Evolutionary conservation across 768 basidiomycete species (phyloP).

Genomic region (Rubroboletus satanas): DNA sequence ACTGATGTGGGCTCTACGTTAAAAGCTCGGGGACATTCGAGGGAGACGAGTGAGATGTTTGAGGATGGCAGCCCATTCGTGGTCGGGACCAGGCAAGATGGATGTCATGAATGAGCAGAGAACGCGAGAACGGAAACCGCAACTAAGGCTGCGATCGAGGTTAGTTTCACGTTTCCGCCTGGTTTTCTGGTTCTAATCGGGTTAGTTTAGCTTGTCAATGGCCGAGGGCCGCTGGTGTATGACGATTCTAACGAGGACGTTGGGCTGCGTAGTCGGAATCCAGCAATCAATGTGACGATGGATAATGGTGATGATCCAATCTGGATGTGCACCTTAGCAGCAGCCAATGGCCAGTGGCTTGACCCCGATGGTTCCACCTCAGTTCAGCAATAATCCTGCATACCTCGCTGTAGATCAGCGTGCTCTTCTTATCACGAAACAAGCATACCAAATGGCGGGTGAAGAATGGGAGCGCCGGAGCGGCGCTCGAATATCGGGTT

Average conservation of each 20-base stretch:
- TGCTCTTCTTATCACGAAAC: background rate
- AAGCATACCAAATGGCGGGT: background rate
- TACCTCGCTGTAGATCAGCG: background rate
- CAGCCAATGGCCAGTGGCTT: background rate
- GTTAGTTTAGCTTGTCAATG: slow-evolving; percentile 66
- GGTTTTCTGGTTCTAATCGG: background rate
- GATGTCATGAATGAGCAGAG: slow-evolving; percentile 43
- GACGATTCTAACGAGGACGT: slow-evolving; percentile 36
- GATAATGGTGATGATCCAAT: no score
- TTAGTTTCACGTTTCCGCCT: slow-evolving; percentile 29
- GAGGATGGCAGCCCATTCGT: slow-evolving; percentile 43
- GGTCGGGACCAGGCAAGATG: slow-evolving; percentile 29
- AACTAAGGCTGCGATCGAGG: slow-evolving; percentile 82
- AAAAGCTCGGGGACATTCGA: slow-evolving; percentile 35
- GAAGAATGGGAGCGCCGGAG: no score
- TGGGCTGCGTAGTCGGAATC: no score
- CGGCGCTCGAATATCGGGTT: no score
- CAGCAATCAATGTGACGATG: no score
- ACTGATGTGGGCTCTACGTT: slow-evolving; percentile 17
- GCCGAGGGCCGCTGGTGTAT: slow-evolving; percentile 57
- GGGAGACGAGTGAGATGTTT: slow-evolving; percentile 66
- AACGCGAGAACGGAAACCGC: slow-evolving; percentile 67
- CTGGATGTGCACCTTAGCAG: no score
- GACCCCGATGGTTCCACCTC: background rate
- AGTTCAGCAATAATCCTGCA: background rate